phyloP scores from a whole-genome alignment of 2,329 filamentous ascomycete species.

The Exophiala calicioides region DNA sequence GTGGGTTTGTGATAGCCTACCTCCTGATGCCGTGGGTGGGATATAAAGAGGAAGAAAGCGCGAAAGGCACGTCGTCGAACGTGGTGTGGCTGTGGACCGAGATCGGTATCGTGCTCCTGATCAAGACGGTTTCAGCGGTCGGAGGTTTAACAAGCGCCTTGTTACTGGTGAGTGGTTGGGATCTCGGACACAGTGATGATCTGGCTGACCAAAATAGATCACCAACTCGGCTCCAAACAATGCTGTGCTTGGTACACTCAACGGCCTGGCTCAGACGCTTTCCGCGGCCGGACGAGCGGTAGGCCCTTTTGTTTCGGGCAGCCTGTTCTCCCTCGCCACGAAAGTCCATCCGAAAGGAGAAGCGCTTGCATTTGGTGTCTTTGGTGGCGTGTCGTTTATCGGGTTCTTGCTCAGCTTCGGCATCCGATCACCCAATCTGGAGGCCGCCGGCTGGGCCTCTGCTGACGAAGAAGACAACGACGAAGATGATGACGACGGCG shows the following conservation, averaged over 20 bases:
- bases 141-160: constrained; percentile 88
- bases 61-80: constrained; percentile 56
- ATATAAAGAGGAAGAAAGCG: constrained; percentile 64
- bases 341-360: constrained; percentile 78
- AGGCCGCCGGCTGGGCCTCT: constrained; percentile 58
- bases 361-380: constrained; percentile 80
- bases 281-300: constrained; percentile 86
- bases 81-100: constrained; percentile 75
- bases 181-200: constrained; percentile 3
- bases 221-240: constrained; percentile 90
- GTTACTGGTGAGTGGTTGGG: constrained; percentile 65
- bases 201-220: constrained; percentile 57
- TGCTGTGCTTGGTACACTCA: constrained; percentile 82
- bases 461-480: constrained; percentile 36
- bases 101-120: constrained; percentile 73
- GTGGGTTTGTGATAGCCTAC: constrained; percentile 80
- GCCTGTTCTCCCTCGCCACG: constrained; percentile 77
- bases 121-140: constrained; percentile 89
- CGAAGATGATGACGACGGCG: constrained; percentile 8
- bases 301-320: constrained; percentile 85
- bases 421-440: constrained; percentile 65
- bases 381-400: constrained; percentile 76
- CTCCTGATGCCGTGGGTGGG: constrained; percentile 86
- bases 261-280: constrained; percentile 90
- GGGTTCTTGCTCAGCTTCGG: constrained; percentile 80